Conservation (phyloP, 2,329 filamentous ascomycete genomes). For the Colletotrichum filicis region DNA sequence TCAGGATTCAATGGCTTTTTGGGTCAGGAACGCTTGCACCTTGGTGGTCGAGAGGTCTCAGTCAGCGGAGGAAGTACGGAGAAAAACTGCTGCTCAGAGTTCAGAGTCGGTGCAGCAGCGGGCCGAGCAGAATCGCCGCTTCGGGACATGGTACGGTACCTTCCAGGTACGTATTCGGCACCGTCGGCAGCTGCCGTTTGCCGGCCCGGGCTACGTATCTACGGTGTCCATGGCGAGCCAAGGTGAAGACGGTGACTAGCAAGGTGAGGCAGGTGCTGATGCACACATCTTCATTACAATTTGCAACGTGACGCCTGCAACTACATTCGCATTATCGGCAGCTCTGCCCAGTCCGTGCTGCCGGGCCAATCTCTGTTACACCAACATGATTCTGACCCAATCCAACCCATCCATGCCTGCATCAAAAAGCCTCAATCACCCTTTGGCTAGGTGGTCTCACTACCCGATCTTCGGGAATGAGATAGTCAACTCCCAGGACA, state of each 20-base stretch:
- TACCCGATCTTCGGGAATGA: slow-evolving; percentile 3
- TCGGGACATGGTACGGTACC: not conserved
- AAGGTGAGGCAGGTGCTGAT: not conserved
- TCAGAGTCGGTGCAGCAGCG: not conserved
- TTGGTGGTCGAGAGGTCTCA: not conserved
- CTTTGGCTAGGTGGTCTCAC: slow-evolving; percentile 7
- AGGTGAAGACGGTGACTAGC: not conserved
- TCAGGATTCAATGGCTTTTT: not conserved
- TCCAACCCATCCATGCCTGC: not conserved
- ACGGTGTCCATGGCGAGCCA: not conserved
- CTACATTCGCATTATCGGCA: not conserved
- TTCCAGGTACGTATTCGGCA: not conserved
- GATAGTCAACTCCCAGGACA: not conserved
- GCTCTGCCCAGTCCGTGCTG: not conserved
- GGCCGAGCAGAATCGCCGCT: not conserved
- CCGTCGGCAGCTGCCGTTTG: not conserved
- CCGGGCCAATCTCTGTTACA: not conserved
- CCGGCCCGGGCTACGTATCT: not conserved
- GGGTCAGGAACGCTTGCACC: slow-evolving; percentile 7
- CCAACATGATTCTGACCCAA: not conserved
- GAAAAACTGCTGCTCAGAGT: not conserved
- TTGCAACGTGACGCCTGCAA: not conserved
- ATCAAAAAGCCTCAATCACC: not conserved
- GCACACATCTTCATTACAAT: too few relatives aligned
- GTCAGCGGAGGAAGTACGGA: slow-evolving; percentile 1